Evolutionary conservation across 805 yeast genomes (phyloP).

Genomic region (Candida maris): DNA sequence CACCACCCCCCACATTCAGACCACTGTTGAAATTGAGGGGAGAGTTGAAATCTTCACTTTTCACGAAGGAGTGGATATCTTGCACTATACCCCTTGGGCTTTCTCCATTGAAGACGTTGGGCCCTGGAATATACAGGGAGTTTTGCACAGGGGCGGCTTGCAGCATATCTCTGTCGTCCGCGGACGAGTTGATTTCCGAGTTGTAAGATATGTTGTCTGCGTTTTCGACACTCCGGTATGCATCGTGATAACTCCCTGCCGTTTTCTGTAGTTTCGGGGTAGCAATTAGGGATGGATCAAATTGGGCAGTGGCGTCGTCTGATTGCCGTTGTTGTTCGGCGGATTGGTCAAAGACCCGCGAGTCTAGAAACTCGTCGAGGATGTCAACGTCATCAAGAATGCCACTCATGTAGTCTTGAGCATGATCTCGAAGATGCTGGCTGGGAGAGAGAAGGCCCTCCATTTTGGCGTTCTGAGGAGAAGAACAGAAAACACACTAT

Average conservation of each 20-base stretch:
- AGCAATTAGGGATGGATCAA: not conserved
- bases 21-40: conserved; percentile 9
- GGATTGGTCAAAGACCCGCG: conserved; percentile 41
- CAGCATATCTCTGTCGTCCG: not conserved
- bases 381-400: conserved; percentile 40
- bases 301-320: conserved; percentile 11
- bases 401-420: conserved; percentile 11
- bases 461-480: too few species aligned
- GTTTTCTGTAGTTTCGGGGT: not conserved
- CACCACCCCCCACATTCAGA: conserved; percentile 1
- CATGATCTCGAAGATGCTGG: conserved; percentile 15
- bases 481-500: too few species aligned
- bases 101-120: conserved; percentile 2
- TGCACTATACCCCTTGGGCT: conserved; percentile 5
- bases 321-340: conserved; percentile 10
- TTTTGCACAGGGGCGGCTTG: conserved; percentile 1
- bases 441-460: conserved; percentile 20
- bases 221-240: not conserved
- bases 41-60: conserved; percentile 13
- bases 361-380: conserved; percentile 54
- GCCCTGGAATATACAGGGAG: not conserved
- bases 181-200: not conserved
- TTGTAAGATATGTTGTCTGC: not conserved
- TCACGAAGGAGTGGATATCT: conserved; percentile 5
- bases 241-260: not conserved